Percentiles rank a stretch among this genome's conserved stretches.
Conservation (phyloP, 2,329 filamentous ascomycete genomes). For the Paraphaeosphaeria sporulosa region DNA sequence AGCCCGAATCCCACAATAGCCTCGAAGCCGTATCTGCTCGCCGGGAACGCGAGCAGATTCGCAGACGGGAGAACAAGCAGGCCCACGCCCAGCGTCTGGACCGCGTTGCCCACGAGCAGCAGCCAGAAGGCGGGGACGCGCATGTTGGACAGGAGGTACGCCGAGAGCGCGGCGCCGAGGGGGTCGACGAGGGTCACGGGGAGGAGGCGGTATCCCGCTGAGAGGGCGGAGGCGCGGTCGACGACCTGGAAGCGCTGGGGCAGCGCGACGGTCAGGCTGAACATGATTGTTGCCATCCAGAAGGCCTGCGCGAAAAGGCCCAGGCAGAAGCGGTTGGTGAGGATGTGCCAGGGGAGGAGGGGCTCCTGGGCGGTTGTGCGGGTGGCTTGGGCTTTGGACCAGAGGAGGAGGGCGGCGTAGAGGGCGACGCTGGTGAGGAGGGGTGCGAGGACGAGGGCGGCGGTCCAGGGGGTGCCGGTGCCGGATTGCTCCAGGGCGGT, state of each 20-base stretch:
- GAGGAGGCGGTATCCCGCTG: conserved; percentile 10
- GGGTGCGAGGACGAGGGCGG: conserved; percentile 2
- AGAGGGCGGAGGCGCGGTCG: background rate
- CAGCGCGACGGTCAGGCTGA: conserved; percentile 4
- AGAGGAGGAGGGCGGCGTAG: background rate
- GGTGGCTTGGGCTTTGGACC: conserved; percentile 4
- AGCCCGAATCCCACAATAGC: conserved; percentile 8
- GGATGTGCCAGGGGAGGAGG: conserved; percentile 10
- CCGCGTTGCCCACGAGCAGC: background rate
- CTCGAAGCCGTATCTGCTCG: conserved; percentile 2
- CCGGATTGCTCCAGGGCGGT: conserved; percentile 12
- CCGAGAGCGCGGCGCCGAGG: conserved; percentile 7
- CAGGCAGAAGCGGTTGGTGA: conserved; percentile 17
- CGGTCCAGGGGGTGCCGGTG: conserved; percentile 6
- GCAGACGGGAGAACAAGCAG: background rate
- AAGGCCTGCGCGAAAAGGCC: conserved; percentile 13
- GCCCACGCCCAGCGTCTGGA: conserved; percentile 1
- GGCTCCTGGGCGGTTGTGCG: conserved; percentile 1
- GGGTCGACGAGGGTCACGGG: conserved; percentile 4
- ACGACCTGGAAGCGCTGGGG: conserved; percentile 14
- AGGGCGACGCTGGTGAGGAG: conserved; percentile 8
- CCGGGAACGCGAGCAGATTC: background rate
- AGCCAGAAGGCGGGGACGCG: conserved; percentile 6
- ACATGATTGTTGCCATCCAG: conserved; percentile 13
- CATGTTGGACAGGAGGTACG: background rate